These are phyloP conservation scores for Cyclotella cryptica DNA, from an alignment of 108 stramenopile species.

Conservation along the genomic window DNA sequence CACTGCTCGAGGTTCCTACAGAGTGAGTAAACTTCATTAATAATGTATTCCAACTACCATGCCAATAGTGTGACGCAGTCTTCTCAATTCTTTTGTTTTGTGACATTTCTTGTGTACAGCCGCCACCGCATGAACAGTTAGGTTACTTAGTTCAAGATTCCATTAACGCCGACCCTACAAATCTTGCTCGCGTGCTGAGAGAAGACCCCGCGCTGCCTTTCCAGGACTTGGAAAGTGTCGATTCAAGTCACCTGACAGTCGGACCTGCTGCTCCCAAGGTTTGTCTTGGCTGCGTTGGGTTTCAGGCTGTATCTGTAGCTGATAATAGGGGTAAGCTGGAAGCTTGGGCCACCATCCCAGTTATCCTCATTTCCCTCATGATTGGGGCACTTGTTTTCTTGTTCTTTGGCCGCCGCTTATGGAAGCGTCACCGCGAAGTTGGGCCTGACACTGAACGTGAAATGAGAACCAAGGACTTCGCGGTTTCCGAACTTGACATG, in stretches of 20 bases:
- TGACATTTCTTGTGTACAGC: not conserved
- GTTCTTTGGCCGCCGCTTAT: slow-evolving; percentile 28
- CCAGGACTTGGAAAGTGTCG: slow-evolving; percentile 14
- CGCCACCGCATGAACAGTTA: slow-evolving; percentile 36
- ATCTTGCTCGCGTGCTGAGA: not conserved
- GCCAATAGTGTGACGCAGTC: not conserved
- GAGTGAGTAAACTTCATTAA: not conserved
- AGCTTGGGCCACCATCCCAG: slow-evolving; percentile 31
- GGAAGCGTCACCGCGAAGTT: not conserved
- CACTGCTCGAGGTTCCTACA: slow-evolving; percentile 31
- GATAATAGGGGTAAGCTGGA: not conserved
- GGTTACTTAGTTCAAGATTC: slow-evolving; percentile 21
- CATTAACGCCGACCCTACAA: slow-evolving; percentile 32
- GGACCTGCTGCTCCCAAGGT: slow-evolving; percentile 10
- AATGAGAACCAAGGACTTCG: slow-evolving; percentile 7
- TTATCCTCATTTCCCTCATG: slow-evolving; percentile 21
- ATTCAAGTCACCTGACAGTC: slow-evolving; percentile 26
- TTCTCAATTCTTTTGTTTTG: not conserved
- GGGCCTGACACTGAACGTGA: not conserved
- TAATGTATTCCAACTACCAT: not conserved
- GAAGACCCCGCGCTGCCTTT: slow-evolving; percentile 26
- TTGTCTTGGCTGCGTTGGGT: not conserved
- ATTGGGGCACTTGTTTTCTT: slow-evolving; percentile 23
- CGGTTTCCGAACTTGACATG: not conserved
- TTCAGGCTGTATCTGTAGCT: not conserved